phyloP scores from a whole-genome alignment of 257 asterid species.

The Fraxinus pennsylvanica region DNA sequence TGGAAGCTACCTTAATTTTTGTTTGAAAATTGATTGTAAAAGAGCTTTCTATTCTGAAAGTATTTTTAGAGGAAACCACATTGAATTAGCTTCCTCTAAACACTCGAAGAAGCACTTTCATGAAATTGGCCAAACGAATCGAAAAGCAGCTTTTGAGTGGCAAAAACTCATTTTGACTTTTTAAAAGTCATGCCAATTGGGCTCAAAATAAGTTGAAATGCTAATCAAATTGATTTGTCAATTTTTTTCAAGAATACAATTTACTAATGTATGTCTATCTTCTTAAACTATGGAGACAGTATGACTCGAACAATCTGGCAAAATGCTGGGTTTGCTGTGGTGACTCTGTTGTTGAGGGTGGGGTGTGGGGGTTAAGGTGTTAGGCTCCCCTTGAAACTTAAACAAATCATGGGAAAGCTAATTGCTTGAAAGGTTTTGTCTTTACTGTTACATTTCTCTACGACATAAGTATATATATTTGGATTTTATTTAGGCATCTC shows the following conservation, averaged over 20 bases:
- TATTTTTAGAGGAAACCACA: too few species aligned
- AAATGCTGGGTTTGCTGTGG: not conserved
- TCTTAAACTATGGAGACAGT: not conserved
- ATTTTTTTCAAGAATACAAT: not conserved
- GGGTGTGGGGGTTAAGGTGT: not conserved
- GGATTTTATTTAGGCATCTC: not conserved
- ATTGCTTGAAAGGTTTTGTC: not conserved
- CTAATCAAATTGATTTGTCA: not conserved
- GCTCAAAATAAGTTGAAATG: too few species aligned
- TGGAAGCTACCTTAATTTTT: too few species aligned
- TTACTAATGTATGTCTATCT: not conserved
- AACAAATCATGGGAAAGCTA: not conserved
- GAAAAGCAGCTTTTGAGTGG: too few species aligned
- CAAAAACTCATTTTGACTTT: too few species aligned
- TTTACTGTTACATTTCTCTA: not conserved
- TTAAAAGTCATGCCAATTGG: too few species aligned
- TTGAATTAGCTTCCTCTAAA: too few species aligned
- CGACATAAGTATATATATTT: not conserved
- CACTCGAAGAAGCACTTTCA: too few species aligned
- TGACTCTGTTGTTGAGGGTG: not conserved
- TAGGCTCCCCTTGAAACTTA: not conserved
- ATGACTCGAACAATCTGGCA: not conserved
- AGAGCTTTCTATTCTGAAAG: too few species aligned
- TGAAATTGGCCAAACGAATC: too few species aligned
- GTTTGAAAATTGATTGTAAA: too few species aligned